A percentile compares a stretch with the other conserved stretches of the same genome.
phyloP scores from a whole-genome alignment of 2,329 filamentous ascomycete species.

The Fusarium sp. region DNA sequence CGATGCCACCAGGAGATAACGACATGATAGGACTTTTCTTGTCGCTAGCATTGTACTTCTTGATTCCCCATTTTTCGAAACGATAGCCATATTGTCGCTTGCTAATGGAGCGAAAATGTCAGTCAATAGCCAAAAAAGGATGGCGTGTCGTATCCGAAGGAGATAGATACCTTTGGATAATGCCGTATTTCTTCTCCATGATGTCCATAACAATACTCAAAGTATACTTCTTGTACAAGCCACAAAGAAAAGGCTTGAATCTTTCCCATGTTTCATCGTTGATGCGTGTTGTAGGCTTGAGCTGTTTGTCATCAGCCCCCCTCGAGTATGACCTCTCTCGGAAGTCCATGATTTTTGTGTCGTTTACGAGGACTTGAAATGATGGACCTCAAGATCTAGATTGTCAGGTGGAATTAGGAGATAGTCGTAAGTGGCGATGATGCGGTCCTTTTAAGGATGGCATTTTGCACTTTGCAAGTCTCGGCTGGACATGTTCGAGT shows the following conservation, averaged over 20 bases:
- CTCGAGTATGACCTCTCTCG: slow-evolving; percentile 12
- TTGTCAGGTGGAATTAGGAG: background rate
- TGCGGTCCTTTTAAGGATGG: slow-evolving; percentile 18
- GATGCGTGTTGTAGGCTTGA: slow-evolving; percentile 39
- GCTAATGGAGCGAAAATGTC: slow-evolving; percentile 22
- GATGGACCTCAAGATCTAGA: background rate
- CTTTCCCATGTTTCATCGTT: slow-evolving; percentile 39
- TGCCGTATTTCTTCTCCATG: slow-evolving; percentile 32
- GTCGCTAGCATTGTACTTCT: slow-evolving; percentile 44
- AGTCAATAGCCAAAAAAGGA: background rate
- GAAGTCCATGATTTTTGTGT: slow-evolving; percentile 18
- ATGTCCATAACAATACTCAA: slow-evolving; percentile 36
- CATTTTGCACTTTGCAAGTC: slow-evolving; percentile 25
- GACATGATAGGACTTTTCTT: slow-evolving; percentile 19
- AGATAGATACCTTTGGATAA: slow-evolving; percentile 38
- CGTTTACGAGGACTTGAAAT: background rate
- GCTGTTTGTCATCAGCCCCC: slow-evolving; percentile 17
- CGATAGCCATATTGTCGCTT: slow-evolving; percentile 49
- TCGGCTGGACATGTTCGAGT: background rate
- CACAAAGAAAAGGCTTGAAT: slow-evolving; percentile 35
- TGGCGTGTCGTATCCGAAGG: background rate
- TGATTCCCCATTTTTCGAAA: slow-evolving; percentile 43
- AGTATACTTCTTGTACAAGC: slow-evolving; percentile 37
- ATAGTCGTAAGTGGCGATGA: background rate
- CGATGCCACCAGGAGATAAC: slow-evolving; percentile 3